Evolutionary conservation across 78 protist genomes (phyloP).

Genomic region (Chrysochromulina parva): DNA sequence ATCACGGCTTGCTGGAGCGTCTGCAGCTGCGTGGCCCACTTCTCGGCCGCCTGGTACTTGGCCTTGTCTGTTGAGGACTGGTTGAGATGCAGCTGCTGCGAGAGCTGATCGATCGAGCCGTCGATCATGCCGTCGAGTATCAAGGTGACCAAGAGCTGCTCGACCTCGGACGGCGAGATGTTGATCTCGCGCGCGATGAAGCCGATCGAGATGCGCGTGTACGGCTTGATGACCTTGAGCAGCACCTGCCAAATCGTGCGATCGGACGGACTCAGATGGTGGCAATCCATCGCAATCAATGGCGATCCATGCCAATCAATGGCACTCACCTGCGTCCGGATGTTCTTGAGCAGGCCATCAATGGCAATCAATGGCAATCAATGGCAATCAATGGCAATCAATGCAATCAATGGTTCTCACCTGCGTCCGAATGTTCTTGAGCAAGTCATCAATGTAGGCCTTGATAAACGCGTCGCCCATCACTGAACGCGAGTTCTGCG

Average conservation of each 20-base stretch:
- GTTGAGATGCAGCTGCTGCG: not conserved
- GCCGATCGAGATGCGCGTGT: slow-evolving; percentile 82
- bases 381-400: too few species aligned
- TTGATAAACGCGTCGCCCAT: slow-evolving; percentile 89
- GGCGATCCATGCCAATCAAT: too few species aligned
- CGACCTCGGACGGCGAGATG: slow-evolving; percentile 82
- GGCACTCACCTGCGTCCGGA: slow-evolving; percentile 62
- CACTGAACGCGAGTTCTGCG: slow-evolving; percentile 38
- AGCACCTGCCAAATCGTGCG: slow-evolving; percentile 66
- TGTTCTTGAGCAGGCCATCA: slow-evolving; percentile 72
- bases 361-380: slow-evolving; percentile 22
- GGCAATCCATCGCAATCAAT: too few species aligned
- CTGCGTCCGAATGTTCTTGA: slow-evolving; percentile 73
- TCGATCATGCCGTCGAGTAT: slow-evolving; percentile 83
- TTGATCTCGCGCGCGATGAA: slow-evolving; percentile 82
- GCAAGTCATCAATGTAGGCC: slow-evolving; percentile 81
- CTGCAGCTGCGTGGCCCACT: not conserved
- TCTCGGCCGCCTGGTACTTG: slow-evolving; percentile 25
- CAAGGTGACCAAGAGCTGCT: slow-evolving; percentile 77
- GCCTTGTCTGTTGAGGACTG: not conserved
- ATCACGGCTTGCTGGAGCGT: not conserved
- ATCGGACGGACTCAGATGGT: not conserved
- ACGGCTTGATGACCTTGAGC: slow-evolving; percentile 82
- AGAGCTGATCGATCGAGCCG: slow-evolving; percentile 80
- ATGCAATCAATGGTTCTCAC: not conserved